Evolutionary conservation across 2,329 filamentous ascomycete genomes (phyloP).

Genomic region (Cadophora malorum): DNA sequence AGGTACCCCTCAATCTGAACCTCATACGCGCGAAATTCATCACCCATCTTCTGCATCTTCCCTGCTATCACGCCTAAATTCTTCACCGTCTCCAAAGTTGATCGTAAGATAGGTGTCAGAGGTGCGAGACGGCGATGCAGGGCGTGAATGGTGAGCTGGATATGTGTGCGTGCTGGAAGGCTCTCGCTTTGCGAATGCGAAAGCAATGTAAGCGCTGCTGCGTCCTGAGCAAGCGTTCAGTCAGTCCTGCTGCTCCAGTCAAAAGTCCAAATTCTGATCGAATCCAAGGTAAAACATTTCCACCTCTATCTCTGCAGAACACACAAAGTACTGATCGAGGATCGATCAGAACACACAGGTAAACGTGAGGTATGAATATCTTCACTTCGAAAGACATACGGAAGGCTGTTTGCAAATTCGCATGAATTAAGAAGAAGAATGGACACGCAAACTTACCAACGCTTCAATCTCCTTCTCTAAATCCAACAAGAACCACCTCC

Average conservation of each 20-base stretch:
- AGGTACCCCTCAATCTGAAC: neutral
- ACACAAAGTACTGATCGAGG: too few relatives aligned
- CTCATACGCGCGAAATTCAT: constrained; percentile 4
- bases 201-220: neutral
- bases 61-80: neutral
- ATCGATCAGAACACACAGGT: too few relatives aligned
- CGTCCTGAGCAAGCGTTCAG: neutral
- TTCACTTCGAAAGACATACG: too few relatives aligned
- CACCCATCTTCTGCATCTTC: neutral
- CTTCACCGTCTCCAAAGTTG: neutral
- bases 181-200: neutral
- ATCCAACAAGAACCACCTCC: neutral
- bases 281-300: too few relatives aligned
- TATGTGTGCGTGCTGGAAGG: neutral
- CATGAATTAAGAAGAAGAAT: too few relatives aligned
- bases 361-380: too few relatives aligned
- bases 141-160: neutral
- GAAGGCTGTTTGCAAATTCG: too few relatives aligned
- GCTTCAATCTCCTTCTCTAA: neutral
- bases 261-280: too few relatives aligned
- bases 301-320: too few relatives aligned
- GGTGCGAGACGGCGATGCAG: neutral
- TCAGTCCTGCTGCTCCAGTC: too few relatives aligned
- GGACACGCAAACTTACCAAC: neutral
- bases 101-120: neutral